These are phyloP conservation scores for Magnolia officinalis DNA, from an alignment of 164 flowering plant genomes.

Conservation along the genomic window DNA sequence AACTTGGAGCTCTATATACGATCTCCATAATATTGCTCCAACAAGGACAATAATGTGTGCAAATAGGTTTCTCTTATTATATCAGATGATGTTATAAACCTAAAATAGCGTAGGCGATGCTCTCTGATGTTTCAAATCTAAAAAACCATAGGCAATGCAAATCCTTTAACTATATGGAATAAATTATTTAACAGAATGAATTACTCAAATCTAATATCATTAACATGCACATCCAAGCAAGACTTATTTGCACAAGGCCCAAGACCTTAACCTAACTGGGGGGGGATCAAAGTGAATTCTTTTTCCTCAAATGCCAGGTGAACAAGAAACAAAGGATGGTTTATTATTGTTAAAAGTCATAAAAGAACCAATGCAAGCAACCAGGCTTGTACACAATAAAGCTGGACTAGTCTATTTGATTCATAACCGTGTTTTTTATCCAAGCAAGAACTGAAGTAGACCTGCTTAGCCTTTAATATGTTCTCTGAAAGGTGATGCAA, in stretches of 20 bases:
- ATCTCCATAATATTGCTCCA: no score
- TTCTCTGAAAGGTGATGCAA: constrained; percentile 75
- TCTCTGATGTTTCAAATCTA: no score
- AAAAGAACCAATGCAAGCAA: not conserved
- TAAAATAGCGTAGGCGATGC: no score
- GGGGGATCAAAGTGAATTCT: not conserved
- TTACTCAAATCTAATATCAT: not conserved
- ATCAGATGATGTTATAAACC: no score
- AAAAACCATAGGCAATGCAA: no score
- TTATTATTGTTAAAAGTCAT: not conserved
- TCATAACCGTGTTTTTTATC: not conserved
- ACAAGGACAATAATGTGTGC: no score
- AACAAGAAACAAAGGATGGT: not conserved
- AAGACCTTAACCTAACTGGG: not conserved
- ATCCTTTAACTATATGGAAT: no score
- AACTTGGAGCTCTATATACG: no score
- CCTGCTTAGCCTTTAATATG: constrained; percentile 84
- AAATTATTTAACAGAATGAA: not conserved
- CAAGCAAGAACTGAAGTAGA: constrained; percentile 15
- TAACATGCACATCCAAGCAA: not conserved
- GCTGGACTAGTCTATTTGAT: not conserved
- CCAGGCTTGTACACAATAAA: not conserved
- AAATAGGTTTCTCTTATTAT: no score
- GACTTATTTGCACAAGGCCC: not conserved
- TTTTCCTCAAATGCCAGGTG: not conserved